A percentile compares a stretch with the other conserved stretches of the same genome.
Evolutionary conservation across 2,329 filamentous ascomycete genomes (phyloP).

Genomic region (Claviceps africana): DNA sequence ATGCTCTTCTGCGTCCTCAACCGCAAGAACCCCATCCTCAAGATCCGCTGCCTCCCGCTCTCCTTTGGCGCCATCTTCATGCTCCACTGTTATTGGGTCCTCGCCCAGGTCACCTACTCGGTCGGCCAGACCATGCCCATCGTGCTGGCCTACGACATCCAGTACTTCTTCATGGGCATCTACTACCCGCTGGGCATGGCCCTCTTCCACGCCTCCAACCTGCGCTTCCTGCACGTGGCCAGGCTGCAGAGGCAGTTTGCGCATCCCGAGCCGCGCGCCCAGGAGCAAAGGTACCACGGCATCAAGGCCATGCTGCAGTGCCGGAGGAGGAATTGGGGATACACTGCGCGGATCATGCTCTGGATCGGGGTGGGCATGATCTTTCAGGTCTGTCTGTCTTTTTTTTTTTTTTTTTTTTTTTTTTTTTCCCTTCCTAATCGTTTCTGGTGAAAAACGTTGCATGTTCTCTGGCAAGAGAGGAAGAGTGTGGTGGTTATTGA

Average conservation of each 20-base stretch:
- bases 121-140: constrained; percentile 26
- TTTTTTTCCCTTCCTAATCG: no score
- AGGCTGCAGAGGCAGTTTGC: constrained; percentile 21
- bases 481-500: background rate
- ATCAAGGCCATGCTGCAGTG: constrained; percentile 5
- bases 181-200: constrained; percentile 50
- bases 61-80: constrained; percentile 22
- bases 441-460: no score
- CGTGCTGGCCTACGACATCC: constrained; percentile 29
- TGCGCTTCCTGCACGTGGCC: constrained; percentile 43
- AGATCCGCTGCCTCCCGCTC: constrained; percentile 23
- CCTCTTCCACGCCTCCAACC: constrained; percentile 51
- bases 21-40: constrained; percentile 21
- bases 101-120: constrained; percentile 28
- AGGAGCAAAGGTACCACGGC: constrained; percentile 6
- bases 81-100: constrained; percentile 25
- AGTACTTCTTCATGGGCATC: constrained; percentile 53
- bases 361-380: background rate
- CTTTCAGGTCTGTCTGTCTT: background rate
- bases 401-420: background rate
- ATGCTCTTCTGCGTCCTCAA: constrained; percentile 21
- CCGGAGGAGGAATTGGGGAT: background rate
- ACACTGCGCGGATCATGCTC: background rate
- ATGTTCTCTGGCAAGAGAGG: no score
- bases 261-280: constrained; percentile 4